Evolutionary conservation across 2,329 filamentous ascomycete genomes (phyloP).

Genomic region (Aspergillus japonicus): DNA sequence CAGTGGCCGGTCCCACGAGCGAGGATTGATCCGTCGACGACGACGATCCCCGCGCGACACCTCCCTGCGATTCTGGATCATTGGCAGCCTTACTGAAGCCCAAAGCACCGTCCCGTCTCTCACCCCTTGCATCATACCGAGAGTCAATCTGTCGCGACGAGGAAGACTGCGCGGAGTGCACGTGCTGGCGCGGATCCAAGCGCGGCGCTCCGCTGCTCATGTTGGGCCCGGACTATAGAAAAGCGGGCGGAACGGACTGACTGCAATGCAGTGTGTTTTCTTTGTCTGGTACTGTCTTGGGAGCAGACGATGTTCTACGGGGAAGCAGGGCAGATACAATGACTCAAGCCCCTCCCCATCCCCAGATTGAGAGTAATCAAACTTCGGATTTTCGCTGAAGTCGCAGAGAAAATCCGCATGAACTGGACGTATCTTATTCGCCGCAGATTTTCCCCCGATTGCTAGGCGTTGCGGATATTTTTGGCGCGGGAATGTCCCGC

Average conservation of each 20-base stretch:
- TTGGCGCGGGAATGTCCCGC: slow-evolving; percentile 17
- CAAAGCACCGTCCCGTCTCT: slow-evolving; percentile 8
- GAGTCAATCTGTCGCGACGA: slow-evolving; percentile 22
- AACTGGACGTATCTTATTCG: too few relatives aligned
- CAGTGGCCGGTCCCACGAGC: background rate
- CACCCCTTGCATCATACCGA: slow-evolving; percentile 14
- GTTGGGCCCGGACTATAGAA: background rate
- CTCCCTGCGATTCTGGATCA: background rate
- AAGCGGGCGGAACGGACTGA: background rate
- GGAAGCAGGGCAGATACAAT: too few relatives aligned
- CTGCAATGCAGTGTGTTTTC: too few relatives aligned
- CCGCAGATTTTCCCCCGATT: background rate
- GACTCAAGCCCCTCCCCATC: background rate
- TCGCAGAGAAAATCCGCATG: too few relatives aligned
- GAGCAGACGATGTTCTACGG: too few relatives aligned
- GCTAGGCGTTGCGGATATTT: slow-evolving; percentile 13
- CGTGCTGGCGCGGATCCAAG: slow-evolving; percentile 18
- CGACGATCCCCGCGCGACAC: background rate
- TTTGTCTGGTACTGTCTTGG: too few relatives aligned
- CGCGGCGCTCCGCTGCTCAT: slow-evolving; percentile 15
- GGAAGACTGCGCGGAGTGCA: slow-evolving; percentile 20
- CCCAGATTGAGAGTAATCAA: background rate
- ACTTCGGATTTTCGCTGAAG: background rate
- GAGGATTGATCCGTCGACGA: background rate
- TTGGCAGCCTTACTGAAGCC: slow-evolving; percentile 4